phyloP scores from a whole-genome alignment of 2,329 filamentous ascomycete species.

The Trichoderma arundinaceum region DNA sequence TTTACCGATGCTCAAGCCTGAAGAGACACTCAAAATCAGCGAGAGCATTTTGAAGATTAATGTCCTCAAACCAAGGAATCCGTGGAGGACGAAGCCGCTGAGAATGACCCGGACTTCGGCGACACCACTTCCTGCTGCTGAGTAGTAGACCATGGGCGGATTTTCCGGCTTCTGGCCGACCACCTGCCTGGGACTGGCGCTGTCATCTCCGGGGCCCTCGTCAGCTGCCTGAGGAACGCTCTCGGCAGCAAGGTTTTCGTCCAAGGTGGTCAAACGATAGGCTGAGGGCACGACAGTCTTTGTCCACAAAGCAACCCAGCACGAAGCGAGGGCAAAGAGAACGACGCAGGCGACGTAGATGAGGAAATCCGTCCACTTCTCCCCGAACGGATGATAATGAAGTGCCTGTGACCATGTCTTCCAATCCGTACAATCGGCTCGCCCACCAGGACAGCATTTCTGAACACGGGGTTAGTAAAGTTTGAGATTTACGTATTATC shows the following conservation, averaged over 20 bases:
- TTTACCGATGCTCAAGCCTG: constrained; percentile 91
- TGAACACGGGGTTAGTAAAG: constrained; percentile 37
- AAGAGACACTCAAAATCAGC: constrained; percentile 86
- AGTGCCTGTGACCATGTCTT: constrained; percentile 60
- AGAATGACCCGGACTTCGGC: constrained; percentile 97
- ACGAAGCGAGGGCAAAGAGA: constrained; percentile 71
- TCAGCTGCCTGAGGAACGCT: constrained; percentile 46
- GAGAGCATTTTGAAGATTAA: constrained; percentile 83
- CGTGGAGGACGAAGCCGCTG: constrained; percentile 96
- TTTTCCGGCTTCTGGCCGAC: constrained; percentile 45
- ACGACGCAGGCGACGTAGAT: constrained; percentile 78
- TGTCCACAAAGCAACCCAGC: constrained; percentile 82
- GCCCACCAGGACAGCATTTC: constrained; percentile 61
- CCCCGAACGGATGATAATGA: constrained; percentile 51
- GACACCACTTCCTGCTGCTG: constrained; percentile 92
- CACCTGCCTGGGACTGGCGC: constrained; percentile 51
- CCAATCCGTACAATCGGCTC: constrained; percentile 62
- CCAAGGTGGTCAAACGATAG: constrained; percentile 83
- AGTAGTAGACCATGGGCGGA: constrained; percentile 90
- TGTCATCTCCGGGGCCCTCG: constrained; percentile 52
- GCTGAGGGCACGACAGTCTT: constrained; percentile 92
- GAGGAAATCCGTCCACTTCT: constrained; percentile 73
- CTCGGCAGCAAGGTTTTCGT: constrained; percentile 86
- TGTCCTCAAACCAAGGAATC: constrained; percentile 88
- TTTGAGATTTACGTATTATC: too few relatives aligned